These are phyloP conservation scores for Cytospora schulzeri DNA, from an alignment of 2,329 filamentous ascomycete species.

Conservation along the genomic window DNA sequence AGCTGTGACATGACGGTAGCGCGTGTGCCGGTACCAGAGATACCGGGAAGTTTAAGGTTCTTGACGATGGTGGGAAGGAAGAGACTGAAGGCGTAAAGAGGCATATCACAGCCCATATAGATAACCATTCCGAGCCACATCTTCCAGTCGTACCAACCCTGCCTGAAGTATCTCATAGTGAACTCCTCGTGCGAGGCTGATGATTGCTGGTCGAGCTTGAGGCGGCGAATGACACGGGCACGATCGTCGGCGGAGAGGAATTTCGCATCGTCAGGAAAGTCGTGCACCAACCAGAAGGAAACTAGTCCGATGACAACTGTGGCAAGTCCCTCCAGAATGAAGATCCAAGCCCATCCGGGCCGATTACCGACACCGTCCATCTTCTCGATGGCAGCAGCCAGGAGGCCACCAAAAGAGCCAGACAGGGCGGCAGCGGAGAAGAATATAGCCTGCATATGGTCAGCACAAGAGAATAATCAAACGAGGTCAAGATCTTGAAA, in stretches of 20 bases:
- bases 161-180: slow-evolving; percentile 69
- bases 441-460: slow-evolving; percentile 60
- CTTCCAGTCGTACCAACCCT: slow-evolving; percentile 76
- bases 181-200: slow-evolving; percentile 71
- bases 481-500: not conserved
- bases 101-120: slow-evolving; percentile 50
- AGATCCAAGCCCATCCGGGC: slow-evolving; percentile 63
- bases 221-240: slow-evolving; percentile 65
- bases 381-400: slow-evolving; percentile 67
- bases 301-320: slow-evolving; percentile 66
- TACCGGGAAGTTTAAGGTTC: slow-evolving; percentile 43
- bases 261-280: slow-evolving; percentile 73
- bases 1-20: slow-evolving; percentile 58
- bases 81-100: slow-evolving; percentile 56
- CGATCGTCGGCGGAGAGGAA: slow-evolving; percentile 71
- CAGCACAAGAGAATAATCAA: not conserved
- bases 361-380: slow-evolving; percentile 62
- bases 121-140: slow-evolving; percentile 56
- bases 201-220: slow-evolving; percentile 69
- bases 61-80: slow-evolving; percentile 61
- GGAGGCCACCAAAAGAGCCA: slow-evolving; percentile 71
- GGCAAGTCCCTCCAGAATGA: slow-evolving; percentile 67
- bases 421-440: slow-evolving; percentile 78
- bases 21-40: slow-evolving; percentile 31
- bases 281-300: slow-evolving; percentile 74